Evolutionary conservation across 1,139 yeast genomes (phyloP), one percentile per base, ranked within the genome.

Genomic region (Saccharomyces pastorianus): DNA sequence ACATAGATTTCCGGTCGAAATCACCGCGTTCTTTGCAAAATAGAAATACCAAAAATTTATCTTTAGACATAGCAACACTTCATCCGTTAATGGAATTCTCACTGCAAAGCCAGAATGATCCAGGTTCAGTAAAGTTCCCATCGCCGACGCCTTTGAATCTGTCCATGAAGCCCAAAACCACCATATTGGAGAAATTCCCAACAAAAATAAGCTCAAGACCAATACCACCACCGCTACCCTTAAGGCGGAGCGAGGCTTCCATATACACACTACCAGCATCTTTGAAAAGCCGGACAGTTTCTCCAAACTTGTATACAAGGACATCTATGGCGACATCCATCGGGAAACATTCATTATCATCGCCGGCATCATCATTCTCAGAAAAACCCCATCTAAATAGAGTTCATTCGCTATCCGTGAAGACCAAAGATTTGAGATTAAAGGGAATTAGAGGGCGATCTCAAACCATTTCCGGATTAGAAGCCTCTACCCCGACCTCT

Each of bases 21-120:
- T 55, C 63, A 4, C 59, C 61, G 23, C 55, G 58, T 44, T 61
- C 65, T 9, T 52, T 64, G 32, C 67, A 66, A 50, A 62, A 58
- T 26, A 61, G 66, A 49, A 67, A 67, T 50, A 64, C 69, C 9
- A 67, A 66, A 55, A 66, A 67, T 46, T 53, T 67, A 23, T 62
- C 64, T 29, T 46, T 66, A 42, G 53, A 61, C 14, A 61, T 65
- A 14, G 51, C 44, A 17, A 17, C 44, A 9, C 25, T 38, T 38
- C 44, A 17, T 38, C 44, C 44, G 11, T 20, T 38, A 38, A 38
- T 38, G 44, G 44, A 38, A 38, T 38, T 38, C n/a, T 23, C 47
- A 47, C 50, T 17, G 31, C 53, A 5, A 48, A 32, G 27, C 53
- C 47, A 46, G 31, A 32, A 32, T 20, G 48, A n/a, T 27, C 34